Evolutionary conservation across 1,284 basidiomycete species (phyloP).

Genomic region (Kalmanozyma brasiliensis): DNA sequence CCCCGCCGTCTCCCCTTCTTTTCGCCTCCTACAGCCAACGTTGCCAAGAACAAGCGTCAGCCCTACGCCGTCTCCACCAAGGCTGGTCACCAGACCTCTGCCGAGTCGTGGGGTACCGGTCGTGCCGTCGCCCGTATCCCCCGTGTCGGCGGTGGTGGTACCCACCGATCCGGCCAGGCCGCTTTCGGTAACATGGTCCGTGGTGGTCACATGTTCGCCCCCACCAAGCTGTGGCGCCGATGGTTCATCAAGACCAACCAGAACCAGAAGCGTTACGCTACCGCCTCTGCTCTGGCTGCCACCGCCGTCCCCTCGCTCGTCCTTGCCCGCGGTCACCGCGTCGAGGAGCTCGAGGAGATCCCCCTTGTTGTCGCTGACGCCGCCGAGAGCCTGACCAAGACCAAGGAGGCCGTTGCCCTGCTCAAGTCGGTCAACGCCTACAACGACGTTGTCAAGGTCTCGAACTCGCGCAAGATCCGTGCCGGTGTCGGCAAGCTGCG

Average conservation of each 20-base stretch:
- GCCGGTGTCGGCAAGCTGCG: conserved; percentile 98
- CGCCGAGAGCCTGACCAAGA: conserved; percentile 91
- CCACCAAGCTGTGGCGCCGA: conserved; percentile 99
- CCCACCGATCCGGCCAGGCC: conserved; percentile 95
- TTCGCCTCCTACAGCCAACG: conserved; percentile 77
- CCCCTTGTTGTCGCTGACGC: conserved; percentile 87
- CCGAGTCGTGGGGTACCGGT: conserved; percentile 99
- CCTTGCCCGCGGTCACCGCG: conserved; percentile 98
- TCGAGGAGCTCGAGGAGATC: conserved; percentile 96
- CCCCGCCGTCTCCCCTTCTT: not conserved
- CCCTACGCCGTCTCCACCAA: conserved; percentile 96
- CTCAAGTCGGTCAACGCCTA: conserved; percentile 86
- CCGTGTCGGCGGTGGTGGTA: conserved; percentile 99
- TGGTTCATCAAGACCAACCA: conserved; percentile 99
- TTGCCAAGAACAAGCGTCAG: conserved; percentile 98
- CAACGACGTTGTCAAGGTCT: conserved; percentile 93
- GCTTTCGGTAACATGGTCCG: conserved; percentile 80
- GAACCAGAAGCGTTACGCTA: conserved; percentile 98
- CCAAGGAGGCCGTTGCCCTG: conserved; percentile 94
- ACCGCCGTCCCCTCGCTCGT: conserved; percentile 98
- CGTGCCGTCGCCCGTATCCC: conserved; percentile 99
- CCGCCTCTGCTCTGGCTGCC: conserved; percentile 96
- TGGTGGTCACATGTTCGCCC: conserved; percentile 99
- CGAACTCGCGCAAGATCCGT: conserved; percentile 95
- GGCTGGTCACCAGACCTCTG: conserved; percentile 98